These are phyloP conservation scores for Stachybotrys echinatus DNA, from an alignment of 2,329 filamentous ascomycete genomes.

Conservation along the genomic window DNA sequence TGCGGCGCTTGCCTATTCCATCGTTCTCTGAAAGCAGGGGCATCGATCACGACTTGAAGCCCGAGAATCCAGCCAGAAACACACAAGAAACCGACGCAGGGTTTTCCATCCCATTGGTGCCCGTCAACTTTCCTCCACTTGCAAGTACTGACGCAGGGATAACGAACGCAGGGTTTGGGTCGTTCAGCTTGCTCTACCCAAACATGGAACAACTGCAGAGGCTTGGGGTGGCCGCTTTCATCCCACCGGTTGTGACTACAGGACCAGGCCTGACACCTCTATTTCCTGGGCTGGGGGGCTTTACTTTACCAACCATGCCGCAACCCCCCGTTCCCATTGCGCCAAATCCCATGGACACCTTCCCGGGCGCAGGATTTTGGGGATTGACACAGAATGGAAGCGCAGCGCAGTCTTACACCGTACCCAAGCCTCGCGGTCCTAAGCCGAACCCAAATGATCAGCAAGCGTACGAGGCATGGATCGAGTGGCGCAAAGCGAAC, in stretches of 20 bases:
- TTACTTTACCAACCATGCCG: neutral
- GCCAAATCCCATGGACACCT: too few relatives aligned
- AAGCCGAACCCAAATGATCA: constrained; percentile 34
- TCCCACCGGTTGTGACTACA: neutral
- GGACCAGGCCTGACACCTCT: neutral
- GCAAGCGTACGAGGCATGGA: constrained; percentile 41
- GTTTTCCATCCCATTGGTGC: neutral
- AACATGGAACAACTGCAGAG: neutral
- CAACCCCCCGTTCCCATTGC: neutral
- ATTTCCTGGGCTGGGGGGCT: neutral
- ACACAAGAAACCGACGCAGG: neutral
- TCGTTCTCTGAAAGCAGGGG: neutral
- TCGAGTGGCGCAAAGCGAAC: constrained; percentile 43
- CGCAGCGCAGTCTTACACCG: constrained; percentile 11
- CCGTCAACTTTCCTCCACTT: neutral
- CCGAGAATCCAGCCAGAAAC: neutral
- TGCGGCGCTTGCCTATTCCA: neutral
- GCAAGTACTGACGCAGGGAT: neutral
- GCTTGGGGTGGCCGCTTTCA: neutral
- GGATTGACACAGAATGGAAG: neutral
- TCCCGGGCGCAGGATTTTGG: neutral
- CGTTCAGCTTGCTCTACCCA: neutral
- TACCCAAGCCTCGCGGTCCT: constrained; percentile 30
- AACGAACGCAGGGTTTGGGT: neutral
- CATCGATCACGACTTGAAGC: neutral